Evolutionary conservation across 2,329 filamentous ascomycete species (phyloP).

Genomic region (Diaporthe sp.): DNA sequence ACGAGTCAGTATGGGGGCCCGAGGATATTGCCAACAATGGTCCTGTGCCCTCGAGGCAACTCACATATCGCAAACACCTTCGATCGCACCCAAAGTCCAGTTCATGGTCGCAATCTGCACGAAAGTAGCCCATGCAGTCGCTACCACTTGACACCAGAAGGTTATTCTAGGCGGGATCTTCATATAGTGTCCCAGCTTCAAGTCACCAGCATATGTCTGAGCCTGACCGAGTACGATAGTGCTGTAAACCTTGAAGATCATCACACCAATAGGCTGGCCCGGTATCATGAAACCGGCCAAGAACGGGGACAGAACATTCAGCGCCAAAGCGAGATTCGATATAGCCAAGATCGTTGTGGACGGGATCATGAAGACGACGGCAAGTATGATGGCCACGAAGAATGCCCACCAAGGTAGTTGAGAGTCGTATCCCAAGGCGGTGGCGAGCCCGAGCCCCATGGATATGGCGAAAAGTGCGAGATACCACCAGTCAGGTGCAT

Average conservation of each 20-base stretch:
- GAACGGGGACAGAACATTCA: constrained; percentile 69
- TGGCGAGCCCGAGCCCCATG: constrained; percentile 61
- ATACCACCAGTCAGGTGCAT: constrained; percentile 71
- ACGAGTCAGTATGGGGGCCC: constrained; percentile 52
- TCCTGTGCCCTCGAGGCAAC: not conserved
- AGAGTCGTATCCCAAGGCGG: constrained; percentile 61
- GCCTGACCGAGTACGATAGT: constrained; percentile 55
- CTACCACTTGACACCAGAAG: constrained; percentile 56
- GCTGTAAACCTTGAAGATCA: constrained; percentile 69
- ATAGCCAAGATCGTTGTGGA: constrained; percentile 62
- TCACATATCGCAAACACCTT: constrained; percentile 61
- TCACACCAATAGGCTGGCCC: constrained; percentile 67
- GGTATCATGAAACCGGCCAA: constrained; percentile 73
- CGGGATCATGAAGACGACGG: constrained; percentile 62
- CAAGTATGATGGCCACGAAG: constrained; percentile 62
- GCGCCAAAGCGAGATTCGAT: constrained; percentile 64
- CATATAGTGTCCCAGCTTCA: constrained; percentile 57
- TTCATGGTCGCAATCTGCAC: constrained; percentile 61
- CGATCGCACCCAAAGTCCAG: constrained; percentile 46
- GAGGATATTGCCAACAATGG: not conserved
- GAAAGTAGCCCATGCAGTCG: constrained; percentile 58
- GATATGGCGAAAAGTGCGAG: constrained; percentile 58
- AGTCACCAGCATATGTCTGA: constrained; percentile 51
- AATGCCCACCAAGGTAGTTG: constrained; percentile 68
- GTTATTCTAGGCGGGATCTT: constrained; percentile 60